Evolutionary conservation across 169 alveolate species (phyloP), one percentile per base, ranked within the genome.

Genomic region (Plasmodium adleri): DNA sequence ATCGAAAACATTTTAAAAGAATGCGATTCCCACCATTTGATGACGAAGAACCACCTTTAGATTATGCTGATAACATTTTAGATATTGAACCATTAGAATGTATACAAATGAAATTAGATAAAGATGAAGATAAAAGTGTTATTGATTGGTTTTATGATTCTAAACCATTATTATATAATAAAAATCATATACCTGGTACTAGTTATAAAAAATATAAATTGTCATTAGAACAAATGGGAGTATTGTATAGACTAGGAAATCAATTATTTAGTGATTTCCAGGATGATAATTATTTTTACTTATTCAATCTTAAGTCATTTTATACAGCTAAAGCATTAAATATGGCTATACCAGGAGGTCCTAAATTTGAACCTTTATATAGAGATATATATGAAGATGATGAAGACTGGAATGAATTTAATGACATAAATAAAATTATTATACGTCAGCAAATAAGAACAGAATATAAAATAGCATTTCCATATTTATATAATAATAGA

Each of bases 341-440:
- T 95, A 94, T 99, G 94, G 99, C 99, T 20, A 99, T 99, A 63
- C 99, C 99, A 9, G 99, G 99, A 54, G 99, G 99, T 1, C 99
- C 99, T 22, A 99, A 99, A 96, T 99, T 99, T 95, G 99, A 99
- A 95, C 99, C 99, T 32, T 94, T 99, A 60, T 98, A 93, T 93
- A 94, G 99, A 68, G 99, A 98, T 95, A 94, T 96, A 74, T 93
- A 94, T 75, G 99, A 98, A 54, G 99, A 98, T 78, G 99, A 99
- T 92, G 99, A 99, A 92, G 99, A 99, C 95, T 99, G 99, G 99
- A 99, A 99, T 92, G 99, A 99, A 94, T 99, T 99, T 94, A 99
- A 99, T 93, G 99, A 99, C 90, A 98, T 99, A 58, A 96, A 98
- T 92, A 98, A 99, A 94, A 97, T 99, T 83, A 98, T 99, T 63